Base-by-base conservation (phyloP, 176 grass and related monocot genomes). In the Coix lacrymajobi region DNA sequence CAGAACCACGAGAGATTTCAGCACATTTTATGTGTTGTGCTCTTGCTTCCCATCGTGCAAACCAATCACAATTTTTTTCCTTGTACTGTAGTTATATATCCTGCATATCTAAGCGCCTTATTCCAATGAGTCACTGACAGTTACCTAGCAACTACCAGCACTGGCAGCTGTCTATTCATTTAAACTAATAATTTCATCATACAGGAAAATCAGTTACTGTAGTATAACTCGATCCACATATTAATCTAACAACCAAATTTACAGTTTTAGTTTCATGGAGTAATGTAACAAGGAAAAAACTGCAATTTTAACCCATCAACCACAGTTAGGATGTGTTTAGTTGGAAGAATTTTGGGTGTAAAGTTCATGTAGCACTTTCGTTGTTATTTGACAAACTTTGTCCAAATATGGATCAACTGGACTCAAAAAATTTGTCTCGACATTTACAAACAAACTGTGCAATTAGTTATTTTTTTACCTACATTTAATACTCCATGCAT, bases 81-180 rank as follows among this genome's bases (percentile, higher is more conserved):
- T 14, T 71, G 79, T 71, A 52, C 30, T 37, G n/a, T n/a, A n/a
- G n/a, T n/a, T n/a, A n/a, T n/a, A n/a, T 41, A 8, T 71, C 15
- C 75, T 87, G 19, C 52, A 75, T 19, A 52, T 69, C 31, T 8
- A 54, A 67, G 34, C 13, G n/a, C 67, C 33, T 22, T 51, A 51
- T 63, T 76, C 17, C 49, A 24, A 0, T 11, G 52, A 57, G 52
- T 57, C 52, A 31, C 1, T 41, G 85, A 82, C 26, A 87, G 58
- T 36, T 9, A 77, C 61, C 31, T 71, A 31, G 19, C 85, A 87
- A 70, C 79, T 41, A 82, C 31, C 8, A 15, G 11, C 51, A 15
- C 1, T 7, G 19, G 4, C 24, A 31, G 40, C 2, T 71, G 24
- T 76, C 61, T 29, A 57, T 60, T 56, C 45, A 28, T 58, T 58